These are phyloP conservation scores for Tuber magnatum DNA, from an alignment of 495 filamentous ascomycete species.

Conservation along the genomic window DNA sequence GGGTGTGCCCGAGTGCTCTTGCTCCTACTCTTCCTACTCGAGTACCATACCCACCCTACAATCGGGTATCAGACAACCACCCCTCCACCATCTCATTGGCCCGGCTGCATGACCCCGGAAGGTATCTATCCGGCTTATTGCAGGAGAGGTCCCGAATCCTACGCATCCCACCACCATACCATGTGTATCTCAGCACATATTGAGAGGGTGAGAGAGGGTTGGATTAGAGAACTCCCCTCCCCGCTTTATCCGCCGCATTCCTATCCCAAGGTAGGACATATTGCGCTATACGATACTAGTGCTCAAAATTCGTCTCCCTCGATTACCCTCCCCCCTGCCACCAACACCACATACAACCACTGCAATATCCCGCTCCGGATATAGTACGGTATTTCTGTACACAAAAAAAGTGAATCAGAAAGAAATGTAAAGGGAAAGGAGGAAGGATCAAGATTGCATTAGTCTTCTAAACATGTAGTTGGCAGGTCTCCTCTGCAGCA, in stretches of 20 bases:
- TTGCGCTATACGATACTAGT: not conserved
- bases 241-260: slow-evolving; percentile 8
- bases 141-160: not conserved
- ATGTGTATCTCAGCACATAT: not conserved
- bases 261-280: not conserved
- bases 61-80: not conserved
- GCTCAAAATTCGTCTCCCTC: not conserved
- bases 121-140: not conserved
- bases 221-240: not conserved
- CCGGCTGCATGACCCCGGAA: not conserved
- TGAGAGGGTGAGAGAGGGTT: not conserved
- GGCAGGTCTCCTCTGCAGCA: not conserved
- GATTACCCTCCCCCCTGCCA: not conserved
- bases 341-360: not conserved
- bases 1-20: not conserved
- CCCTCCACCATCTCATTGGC: not conserved
- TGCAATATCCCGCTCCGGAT: not conserved
- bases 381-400: not conserved
- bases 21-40: not conserved
- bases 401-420: not conserved
- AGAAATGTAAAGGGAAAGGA: not conserved
- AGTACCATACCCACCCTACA: not conserved
- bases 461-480: not conserved
- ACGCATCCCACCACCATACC: not conserved
- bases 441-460: not conserved